Conservation (phyloP, 345 rosid genomes). For the Euphorbia lathyris region DNA sequence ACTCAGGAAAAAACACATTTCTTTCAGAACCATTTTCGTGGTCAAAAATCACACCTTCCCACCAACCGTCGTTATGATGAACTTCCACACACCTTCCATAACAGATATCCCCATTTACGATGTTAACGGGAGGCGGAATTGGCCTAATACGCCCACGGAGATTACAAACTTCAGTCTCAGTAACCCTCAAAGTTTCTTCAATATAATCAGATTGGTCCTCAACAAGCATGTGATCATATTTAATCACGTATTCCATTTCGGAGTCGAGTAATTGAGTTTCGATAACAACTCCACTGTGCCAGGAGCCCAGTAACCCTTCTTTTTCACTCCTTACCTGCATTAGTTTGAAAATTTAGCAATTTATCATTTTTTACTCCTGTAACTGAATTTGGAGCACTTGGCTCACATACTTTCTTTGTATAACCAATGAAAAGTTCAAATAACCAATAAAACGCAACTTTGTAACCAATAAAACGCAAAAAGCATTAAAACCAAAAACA, state of each 20-base stretch:
- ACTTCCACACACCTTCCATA: slow-evolving; percentile 75
- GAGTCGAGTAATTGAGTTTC: slow-evolving; percentile 13
- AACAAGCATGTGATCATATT: slow-evolving; percentile 52
- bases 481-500: slow-evolving; percentile 14
- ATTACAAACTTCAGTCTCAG: slow-evolving; percentile 25
- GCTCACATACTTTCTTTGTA: too few relatives aligned
- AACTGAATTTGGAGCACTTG: too few relatives aligned
- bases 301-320: slow-evolving; percentile 74
- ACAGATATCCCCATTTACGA: slow-evolving; percentile 25
- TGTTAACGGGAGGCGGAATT: slow-evolving; percentile 39
- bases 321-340: slow-evolving; percentile 65
- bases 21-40: slow-evolving; percentile 40
- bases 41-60: slow-evolving; percentile 91
- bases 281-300: slow-evolving; percentile 59
- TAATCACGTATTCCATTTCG: slow-evolving; percentile 22
- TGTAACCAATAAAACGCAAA: too few relatives aligned
- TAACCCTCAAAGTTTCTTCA: slow-evolving; percentile 34
- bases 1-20: slow-evolving; percentile 72
- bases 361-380: too few relatives aligned
- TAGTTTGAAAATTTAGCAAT: not conserved
- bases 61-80: slow-evolving; percentile 52
- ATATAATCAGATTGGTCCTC: slow-evolving; percentile 38
- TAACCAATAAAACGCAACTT: too few relatives aligned
- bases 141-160: slow-evolving; percentile 53
- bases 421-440: too few relatives aligned